Evolutionary conservation across 257 asterid species (phyloP).

Genomic region (Verbena officinalis): DNA sequence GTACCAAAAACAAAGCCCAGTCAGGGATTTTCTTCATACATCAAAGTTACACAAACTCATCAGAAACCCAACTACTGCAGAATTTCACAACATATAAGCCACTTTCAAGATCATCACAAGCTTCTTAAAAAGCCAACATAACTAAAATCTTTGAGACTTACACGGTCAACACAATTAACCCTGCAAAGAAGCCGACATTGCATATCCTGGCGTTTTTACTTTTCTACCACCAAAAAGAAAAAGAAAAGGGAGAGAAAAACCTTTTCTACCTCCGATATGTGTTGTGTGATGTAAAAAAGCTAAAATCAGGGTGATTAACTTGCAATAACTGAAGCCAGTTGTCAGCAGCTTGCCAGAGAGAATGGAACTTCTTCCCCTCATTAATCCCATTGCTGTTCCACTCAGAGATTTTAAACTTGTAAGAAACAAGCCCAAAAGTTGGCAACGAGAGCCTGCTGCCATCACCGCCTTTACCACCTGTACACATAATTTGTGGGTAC

Average conservation of each 20-base stretch:
- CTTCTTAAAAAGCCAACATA: neutral
- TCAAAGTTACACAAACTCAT: neutral
- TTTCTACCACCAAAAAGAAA: neutral
- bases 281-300: conserved; percentile 43
- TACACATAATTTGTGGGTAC: neutral
- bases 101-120: neutral
- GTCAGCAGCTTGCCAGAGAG: conserved; percentile 50
- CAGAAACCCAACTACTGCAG: neutral
- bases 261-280: conserved; percentile 32
- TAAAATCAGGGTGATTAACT: conserved; percentile 54
- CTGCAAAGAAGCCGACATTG: neutral
- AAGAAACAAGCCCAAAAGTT: conserved; percentile 59
- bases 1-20: too few species aligned
- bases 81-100: neutral
- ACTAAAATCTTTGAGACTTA: neutral
- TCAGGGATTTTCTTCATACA: neutral
- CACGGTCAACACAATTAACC: neutral
- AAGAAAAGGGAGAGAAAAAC: neutral
- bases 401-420: conserved; percentile 51
- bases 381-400: conserved; percentile 42
- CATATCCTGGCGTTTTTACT: neutral
- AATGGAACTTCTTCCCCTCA: conserved; percentile 43
- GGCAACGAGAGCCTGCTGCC: conserved; percentile 45
- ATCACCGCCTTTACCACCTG: conserved; percentile 26
- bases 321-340: conserved; percentile 53